These are phyloP conservation scores for Pyrenochaeta sp. DNA, from an alignment of 2,329 filamentous ascomycete species.

Conservation along the genomic window DNA sequence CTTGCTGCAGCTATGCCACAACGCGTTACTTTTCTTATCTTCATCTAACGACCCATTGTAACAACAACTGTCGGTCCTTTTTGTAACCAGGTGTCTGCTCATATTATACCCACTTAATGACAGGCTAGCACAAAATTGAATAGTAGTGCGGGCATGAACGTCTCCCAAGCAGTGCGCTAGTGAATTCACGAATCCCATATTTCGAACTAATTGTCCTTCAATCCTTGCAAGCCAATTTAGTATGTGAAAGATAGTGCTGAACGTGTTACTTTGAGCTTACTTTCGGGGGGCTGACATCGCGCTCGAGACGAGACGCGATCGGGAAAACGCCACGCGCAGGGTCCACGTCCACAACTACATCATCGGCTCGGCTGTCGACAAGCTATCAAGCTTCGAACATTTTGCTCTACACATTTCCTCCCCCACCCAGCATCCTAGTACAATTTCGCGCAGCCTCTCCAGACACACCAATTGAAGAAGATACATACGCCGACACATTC, in stretches of 20 bases:
- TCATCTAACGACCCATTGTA: constrained; percentile 20
- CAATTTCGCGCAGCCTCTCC: background rate
- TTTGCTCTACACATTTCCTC: constrained; percentile 2
- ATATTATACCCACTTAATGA: constrained; percentile 28
- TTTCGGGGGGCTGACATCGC: background rate
- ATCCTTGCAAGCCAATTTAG: no score
- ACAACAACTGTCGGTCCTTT: constrained; percentile 21
- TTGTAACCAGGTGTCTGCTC: constrained; percentile 11
- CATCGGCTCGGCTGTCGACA: constrained; percentile 17
- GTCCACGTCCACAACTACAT: constrained; percentile 22
- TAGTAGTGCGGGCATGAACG: background rate
- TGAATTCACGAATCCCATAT: no score
- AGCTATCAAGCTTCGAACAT: constrained; percentile 1
- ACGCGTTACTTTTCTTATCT: constrained; percentile 13
- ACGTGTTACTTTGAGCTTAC: no score
- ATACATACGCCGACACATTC: no score
- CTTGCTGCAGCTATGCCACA: constrained; percentile 5
- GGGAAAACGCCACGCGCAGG: constrained; percentile 4
- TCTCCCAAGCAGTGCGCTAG: background rate
- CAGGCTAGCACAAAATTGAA: constrained; percentile 24
- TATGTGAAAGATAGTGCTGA: no score
- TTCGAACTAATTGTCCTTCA: no score
- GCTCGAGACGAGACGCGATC: background rate
- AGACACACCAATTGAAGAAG: no score
- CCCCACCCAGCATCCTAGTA: background rate